These are phyloP conservation scores for Skeletonema potamos DNA, from an alignment of 108 stramenopile species.

Conservation along the genomic window DNA sequence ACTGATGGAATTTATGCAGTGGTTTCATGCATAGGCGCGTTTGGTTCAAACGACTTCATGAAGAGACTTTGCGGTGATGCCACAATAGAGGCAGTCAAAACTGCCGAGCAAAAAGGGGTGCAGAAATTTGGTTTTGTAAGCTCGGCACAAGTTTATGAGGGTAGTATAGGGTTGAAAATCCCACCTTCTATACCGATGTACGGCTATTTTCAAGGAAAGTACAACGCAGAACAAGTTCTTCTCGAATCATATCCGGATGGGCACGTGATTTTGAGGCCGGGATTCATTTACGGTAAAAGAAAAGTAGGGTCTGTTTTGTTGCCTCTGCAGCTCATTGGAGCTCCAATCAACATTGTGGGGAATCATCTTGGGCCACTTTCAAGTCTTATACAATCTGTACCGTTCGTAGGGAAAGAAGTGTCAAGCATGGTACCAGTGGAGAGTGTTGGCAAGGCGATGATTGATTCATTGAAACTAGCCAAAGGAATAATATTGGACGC, in stretches of 20 bases:
- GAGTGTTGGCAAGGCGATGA: slow-evolving; percentile 32
- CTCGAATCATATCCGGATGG: slow-evolving; percentile 39
- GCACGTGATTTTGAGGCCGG: slow-evolving; percentile 66
- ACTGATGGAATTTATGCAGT: slow-evolving; percentile 52
- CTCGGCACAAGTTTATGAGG: slow-evolving; percentile 56
- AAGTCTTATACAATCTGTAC: slow-evolving; percentile 31
- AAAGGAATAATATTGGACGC: slow-evolving; percentile 37
- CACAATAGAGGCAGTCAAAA: slow-evolving; percentile 59
- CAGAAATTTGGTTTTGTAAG: slow-evolving; percentile 67
- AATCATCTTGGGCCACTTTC: slow-evolving; percentile 45
- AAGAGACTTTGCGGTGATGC: slow-evolving; percentile 74
- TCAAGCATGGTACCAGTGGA: slow-evolving; percentile 47
- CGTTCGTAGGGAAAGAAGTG: slow-evolving; percentile 38
- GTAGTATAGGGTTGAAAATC: slow-evolving; percentile 28
- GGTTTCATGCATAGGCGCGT: slow-evolving; percentile 70
- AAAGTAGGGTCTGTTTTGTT: slow-evolving; percentile 25
- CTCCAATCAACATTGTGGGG: slow-evolving; percentile 31
- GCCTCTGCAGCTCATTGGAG: slow-evolving; percentile 42
- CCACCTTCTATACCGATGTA: slow-evolving; percentile 49
- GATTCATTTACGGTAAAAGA: slow-evolving; percentile 67
- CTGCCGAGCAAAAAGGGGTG: slow-evolving; percentile 49
- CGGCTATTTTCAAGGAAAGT: slow-evolving; percentile 78
- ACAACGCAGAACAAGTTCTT: slow-evolving; percentile 62
- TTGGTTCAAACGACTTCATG: slow-evolving; percentile 76
- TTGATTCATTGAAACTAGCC: slow-evolving; percentile 15